Evolutionary conservation across 148 eudicot species (phyloP).

Genomic region (Limonium bicolor): DNA sequence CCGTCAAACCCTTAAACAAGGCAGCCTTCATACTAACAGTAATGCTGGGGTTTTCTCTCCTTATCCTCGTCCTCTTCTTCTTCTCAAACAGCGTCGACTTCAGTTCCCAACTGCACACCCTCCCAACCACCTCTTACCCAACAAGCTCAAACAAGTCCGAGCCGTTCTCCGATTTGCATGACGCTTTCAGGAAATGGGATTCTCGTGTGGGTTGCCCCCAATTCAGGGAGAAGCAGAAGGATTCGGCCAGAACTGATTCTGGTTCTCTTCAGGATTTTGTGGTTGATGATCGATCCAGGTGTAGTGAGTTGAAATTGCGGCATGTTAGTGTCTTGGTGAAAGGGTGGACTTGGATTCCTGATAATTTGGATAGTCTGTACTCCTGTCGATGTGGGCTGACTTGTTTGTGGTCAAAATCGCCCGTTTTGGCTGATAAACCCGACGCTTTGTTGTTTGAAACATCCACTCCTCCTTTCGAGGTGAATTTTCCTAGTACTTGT

Average conservation of each 20-base stretch:
- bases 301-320: constrained; percentile 36
- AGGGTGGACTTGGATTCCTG: constrained; percentile 98
- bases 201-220: constrained; percentile 50
- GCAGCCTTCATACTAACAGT: constrained; percentile 19
- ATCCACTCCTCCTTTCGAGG: constrained; percentile 65
- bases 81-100: constrained; percentile 38
- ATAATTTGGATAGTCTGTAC: constrained; percentile 84
- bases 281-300: constrained; percentile 14
- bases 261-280: constrained; percentile 32
- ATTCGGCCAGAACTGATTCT: constrained; percentile 27
- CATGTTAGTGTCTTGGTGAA: constrained; percentile 75
- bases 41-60: constrained; percentile 30
- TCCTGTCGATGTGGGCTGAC: constrained; percentile 73
- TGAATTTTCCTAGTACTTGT: constrained; percentile 9
- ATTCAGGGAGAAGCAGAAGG: constrained; percentile 31
- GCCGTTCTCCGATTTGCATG: constrained; percentile 42
- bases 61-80: constrained; percentile 35
- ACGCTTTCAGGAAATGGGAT: constrained; percentile 64
- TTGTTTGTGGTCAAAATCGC: constrained; percentile 85
- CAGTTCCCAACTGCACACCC: constrained; percentile 28
- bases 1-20: constrained; percentile 38
- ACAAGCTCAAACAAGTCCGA: constrained; percentile 17
- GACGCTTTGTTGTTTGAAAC: constrained; percentile 90
- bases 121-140: constrained; percentile 11
- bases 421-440: constrained; percentile 70